Evolutionary conservation across 2,329 filamentous ascomycete species (phyloP), one percentile per base, ranked within the genome.

Genomic region (Ophiocordyceps unilateralis): DNA sequence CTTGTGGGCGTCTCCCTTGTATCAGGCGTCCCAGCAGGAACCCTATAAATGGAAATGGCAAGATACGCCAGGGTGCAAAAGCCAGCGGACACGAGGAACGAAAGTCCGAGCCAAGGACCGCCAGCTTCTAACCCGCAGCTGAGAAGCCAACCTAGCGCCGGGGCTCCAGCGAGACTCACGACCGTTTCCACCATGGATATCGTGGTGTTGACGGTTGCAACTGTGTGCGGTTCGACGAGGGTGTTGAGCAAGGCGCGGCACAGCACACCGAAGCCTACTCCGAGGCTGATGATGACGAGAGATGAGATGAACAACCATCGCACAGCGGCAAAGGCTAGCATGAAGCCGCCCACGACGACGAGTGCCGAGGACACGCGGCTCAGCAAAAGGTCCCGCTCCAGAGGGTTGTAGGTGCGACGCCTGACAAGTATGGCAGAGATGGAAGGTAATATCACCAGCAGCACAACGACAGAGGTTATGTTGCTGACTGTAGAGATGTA

Each of bases 181-280:
- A 66, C 36, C 9, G 63, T 67, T 46, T 77, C 70, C 26, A 70
- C 51, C 21, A 74, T 59, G 2, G 65, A 62, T 10, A 77, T 58
- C 4, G 70, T 57, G 5, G 67, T 69, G 51, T 75, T 77, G 21
- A 75, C 56, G 0, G 67, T 66, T 20, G 69, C 73, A 12, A 74
- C 60, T 5, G 73, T 67, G 45, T 72, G 65, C 20, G 66, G 61
- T 48, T 72, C 69, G 12, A 77, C 68, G 11, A 76, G 51, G 10
- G 64, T 62, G 39, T 68, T 74, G n/a, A 75, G 53, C 7, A 76
- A 54, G 3, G 66, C 68, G 28, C 73, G 63, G 17, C 68, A 52
- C 1, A 73, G 51, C 0, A 65, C 50, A 0, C 50, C 42, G 39
- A 67, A 62, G 6, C 71, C 70, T 14, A 50, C 49, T 0, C 73